Conservation (phyloP, 2,329 filamentous ascomycete genomes). For the Pseudocercospora musae region DNA sequence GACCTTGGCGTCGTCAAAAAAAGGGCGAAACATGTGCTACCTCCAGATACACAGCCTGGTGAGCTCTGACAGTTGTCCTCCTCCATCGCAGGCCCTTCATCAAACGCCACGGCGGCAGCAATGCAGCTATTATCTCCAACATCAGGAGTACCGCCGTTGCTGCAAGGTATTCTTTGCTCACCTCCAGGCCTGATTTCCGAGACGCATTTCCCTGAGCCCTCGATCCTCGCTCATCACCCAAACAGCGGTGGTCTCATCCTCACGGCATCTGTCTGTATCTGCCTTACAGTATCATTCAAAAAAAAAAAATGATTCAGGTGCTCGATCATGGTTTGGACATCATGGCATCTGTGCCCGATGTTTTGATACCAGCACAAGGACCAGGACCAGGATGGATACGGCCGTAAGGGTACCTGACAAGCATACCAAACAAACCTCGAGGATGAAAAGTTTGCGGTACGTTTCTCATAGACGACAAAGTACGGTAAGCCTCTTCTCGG, state of each 20-base stretch:
- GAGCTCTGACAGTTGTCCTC: background rate
- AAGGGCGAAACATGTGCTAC: conserved; percentile 22
- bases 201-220: background rate
- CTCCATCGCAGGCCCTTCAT: too few relatives aligned
- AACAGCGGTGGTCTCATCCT: background rate
- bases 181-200: too few relatives aligned
- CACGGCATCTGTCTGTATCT: too few relatives aligned
- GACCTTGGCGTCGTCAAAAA: background rate
- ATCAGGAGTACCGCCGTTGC: too few relatives aligned
- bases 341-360: background rate
- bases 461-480: background rate
- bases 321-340: background rate
- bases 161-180: too few relatives aligned
- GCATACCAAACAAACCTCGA: too few relatives aligned
- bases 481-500: background rate
- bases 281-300: too few relatives aligned
- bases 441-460: background rate
- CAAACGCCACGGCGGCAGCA: too few relatives aligned
- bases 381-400: background rate
- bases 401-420: background rate
- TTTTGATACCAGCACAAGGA: background rate
- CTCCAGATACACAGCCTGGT: conserved; percentile 33
- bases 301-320: background rate
- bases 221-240: background rate
- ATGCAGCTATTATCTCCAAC: too few relatives aligned